A percentile compares a stretch with the other conserved stretches of the same genome.
These are phyloP conservation scores for Crithidia expoeki DNA, from an alignment of 208 protist species.

Conservation along the genomic window DNA sequence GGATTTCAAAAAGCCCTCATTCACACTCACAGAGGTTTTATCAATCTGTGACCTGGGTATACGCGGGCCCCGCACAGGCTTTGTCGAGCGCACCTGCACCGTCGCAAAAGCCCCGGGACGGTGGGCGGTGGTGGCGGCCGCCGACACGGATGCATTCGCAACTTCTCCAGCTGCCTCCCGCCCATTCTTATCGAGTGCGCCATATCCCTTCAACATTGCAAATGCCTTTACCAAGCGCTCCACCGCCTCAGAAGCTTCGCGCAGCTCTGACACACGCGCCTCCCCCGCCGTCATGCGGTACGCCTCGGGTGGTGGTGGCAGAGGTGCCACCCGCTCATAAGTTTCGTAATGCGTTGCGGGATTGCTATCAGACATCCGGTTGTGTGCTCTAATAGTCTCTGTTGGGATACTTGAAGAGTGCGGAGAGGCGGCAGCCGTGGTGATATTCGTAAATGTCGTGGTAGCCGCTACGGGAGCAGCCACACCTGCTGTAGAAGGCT, in stretches of 20 bases:
- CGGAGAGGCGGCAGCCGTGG: not conserved
- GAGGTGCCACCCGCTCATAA: constrained; percentile 28
- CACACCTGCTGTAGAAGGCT: not conserved
- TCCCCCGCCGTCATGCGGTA: constrained; percentile 27
- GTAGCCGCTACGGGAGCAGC: not conserved
- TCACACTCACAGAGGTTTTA: too few species aligned
- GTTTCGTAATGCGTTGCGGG: not conserved
- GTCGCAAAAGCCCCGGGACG: not conserved
- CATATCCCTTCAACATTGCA: constrained; percentile 62
- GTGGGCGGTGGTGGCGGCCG: constrained; percentile 12
- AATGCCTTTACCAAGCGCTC: constrained; percentile 84
- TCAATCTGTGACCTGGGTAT: not conserved
- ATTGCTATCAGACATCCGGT: not conserved
- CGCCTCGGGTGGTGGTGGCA: constrained; percentile 36
- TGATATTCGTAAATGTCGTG: not conserved
- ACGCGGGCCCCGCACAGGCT: constrained; percentile 8
- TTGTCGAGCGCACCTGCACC: constrained; percentile 4
- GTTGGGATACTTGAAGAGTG: not conserved
- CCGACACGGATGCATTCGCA: not conserved
- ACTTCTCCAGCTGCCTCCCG: not conserved
- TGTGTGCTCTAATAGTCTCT: not conserved
- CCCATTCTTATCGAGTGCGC: constrained; percentile 20
- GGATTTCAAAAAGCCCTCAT: not conserved
- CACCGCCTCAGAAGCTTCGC: constrained; percentile 85
- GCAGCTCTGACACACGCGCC: constrained; percentile 58